Conservation (phyloP, 1,284 basidiomycete genomes). For the Cerioporus squamosus region DNA sequence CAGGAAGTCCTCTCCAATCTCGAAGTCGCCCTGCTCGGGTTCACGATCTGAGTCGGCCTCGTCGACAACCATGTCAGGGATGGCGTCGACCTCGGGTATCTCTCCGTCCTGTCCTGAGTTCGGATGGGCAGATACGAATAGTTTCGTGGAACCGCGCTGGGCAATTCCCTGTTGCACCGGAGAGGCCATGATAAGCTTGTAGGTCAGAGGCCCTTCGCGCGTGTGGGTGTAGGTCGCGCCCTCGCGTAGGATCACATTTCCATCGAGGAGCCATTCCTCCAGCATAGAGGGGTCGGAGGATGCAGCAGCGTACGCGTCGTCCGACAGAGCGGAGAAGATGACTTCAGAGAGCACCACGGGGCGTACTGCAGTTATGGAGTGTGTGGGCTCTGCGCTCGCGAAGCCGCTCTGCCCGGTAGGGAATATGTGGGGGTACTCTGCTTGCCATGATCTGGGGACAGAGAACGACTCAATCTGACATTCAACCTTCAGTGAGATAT, state of each 20-base stretch:
- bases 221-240: slow-evolving; percentile 44
- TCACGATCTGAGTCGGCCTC: slow-evolving; percentile 20
- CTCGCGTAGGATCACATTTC: slow-evolving; percentile 51
- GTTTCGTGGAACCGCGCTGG: slow-evolving; percentile 52
- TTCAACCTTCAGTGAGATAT: not conserved
- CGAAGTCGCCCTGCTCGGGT: slow-evolving; percentile 32
- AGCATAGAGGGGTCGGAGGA: slow-evolving; percentile 31
- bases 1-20: slow-evolving; percentile 75
- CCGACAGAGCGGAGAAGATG: slow-evolving; percentile 33
- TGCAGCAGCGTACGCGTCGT: slow-evolving; percentile 30
- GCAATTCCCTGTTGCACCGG: slow-evolving; percentile 78
- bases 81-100: slow-evolving; percentile 13
- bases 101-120: slow-evolving; percentile 7
- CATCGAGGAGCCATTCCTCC: slow-evolving; percentile 46
- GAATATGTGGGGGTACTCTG: slow-evolving; percentile 21
- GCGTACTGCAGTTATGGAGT: slow-evolving; percentile 33
- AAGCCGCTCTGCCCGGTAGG: not conserved
- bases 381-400: slow-evolving; percentile 11
- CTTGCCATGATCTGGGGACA: slow-evolving; percentile 23
- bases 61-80: slow-evolving; percentile 11
- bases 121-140: slow-evolving; percentile 55
- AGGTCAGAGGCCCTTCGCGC: slow-evolving; percentile 20
- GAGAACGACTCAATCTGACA: slow-evolving; percentile 12
- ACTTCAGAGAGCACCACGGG: slow-evolving; percentile 35
- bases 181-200: slow-evolving; percentile 55